Base-by-base conservation (phyloP, 2,329 filamentous ascomycete genomes). In the Teratosphaeria pseudoeucalypti region DNA sequence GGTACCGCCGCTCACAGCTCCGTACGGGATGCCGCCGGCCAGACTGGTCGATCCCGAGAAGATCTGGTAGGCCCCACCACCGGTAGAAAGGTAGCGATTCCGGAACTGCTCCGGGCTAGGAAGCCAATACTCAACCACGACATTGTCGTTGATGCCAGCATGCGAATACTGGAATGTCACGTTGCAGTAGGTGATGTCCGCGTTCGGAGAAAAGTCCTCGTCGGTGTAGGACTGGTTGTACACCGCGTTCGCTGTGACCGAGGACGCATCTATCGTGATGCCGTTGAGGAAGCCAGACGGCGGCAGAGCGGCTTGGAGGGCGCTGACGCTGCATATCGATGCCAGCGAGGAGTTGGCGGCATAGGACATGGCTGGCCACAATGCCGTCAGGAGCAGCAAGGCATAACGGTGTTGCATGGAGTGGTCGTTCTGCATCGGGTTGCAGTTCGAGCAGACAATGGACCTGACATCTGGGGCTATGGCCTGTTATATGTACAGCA, bases 51-150 rank as follows among this genome's bases (percentile, higher is more conserved):
- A 58, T 37, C 67, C 65, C 47, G 73, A 74, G 63, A 76, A 77
- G 67, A 79, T 78, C 47, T 75, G 74, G 49, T 72, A 74, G 5
- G 77, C 78, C 49, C 76, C 78, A 11, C 78, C 78, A 52, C 78
- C 78, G 3, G 74, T 75, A 0, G 75, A 70, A 26, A 79, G 68
- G 59, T 73, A 81, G 2, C 78, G 73, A 57, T 78, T 78, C 62
- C 78, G 65, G 64, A 79, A 81, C 26, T 71, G 69, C 1, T 66
- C 66, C 0, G 77, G 77, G 4, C 73, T 63, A 0, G 78, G 78
- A 7, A 79, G 70, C 71, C 74, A 78, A 65, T 75, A 76, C 34
- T 69, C 68, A 5, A 78, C 64, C 39, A 70, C 65, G 1, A 78
- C 74, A 3, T 61, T 58, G 58, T 69, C 66, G 43, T 65, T 57